Conservation (phyloP, 164 flowering plant species). For the Euptelea pleiosperma region DNA sequence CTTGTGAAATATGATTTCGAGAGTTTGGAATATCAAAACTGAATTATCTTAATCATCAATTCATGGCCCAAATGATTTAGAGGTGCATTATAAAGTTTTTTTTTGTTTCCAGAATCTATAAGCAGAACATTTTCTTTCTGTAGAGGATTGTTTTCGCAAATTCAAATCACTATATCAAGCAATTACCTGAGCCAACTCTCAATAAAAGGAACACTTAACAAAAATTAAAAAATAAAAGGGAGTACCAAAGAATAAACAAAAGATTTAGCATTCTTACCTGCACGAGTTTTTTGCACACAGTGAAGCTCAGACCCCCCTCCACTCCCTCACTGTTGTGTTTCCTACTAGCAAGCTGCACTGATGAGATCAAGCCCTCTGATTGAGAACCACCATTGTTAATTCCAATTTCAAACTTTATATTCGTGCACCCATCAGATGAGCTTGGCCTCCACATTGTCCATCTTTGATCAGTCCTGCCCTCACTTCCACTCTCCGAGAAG, state of each 20-base stretch:
- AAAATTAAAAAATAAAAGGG: no score
- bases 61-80: neutral
- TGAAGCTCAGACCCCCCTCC: slow-evolving; percentile 70
- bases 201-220: no score
- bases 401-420: slow-evolving; percentile 63
- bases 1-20: no score
- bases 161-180: neutral
- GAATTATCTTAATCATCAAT: no score
- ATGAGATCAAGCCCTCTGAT: slow-evolving; percentile 22
- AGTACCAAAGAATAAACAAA: neutral
- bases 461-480: slow-evolving; percentile 50
- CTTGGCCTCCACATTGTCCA: slow-evolving; percentile 63
- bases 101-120: neutral
- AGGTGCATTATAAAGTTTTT: neutral
- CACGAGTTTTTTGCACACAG: slow-evolving; percentile 72
- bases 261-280: slow-evolving; percentile 45
- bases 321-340: slow-evolving; percentile 31
- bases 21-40: no score
- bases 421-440: slow-evolving; percentile 49
- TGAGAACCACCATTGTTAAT: slow-evolving; percentile 25
- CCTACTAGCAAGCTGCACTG: slow-evolving; percentile 22
- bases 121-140: neutral
- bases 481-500: slow-evolving; percentile 39
- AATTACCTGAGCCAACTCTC: neutral
- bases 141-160: neutral